Evolutionary conservation across 2,329 filamentous ascomycete species (phyloP), one percentile per base, ranked within the genome.

Genomic region (Dothideomycetes sp.): DNA sequence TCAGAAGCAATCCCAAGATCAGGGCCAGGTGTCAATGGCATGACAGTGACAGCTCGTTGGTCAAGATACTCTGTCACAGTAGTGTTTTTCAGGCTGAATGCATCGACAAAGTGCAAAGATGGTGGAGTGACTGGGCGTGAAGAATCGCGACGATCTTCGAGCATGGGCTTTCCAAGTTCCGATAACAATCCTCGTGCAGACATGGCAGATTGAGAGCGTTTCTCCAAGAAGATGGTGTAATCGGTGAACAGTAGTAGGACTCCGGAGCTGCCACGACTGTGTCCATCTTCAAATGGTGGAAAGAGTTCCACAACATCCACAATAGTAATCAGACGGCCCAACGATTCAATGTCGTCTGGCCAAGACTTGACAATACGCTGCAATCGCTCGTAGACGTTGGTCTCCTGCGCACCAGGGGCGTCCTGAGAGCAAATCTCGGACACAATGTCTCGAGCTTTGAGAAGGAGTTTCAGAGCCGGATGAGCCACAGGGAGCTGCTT

Each of bases 361-460:
- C 86, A 94, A 32, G 73, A 76, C 52, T 84, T 78, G 29, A 93
- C 74, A 59, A 91, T 74, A 49, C 81, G 80, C 47, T 80, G 80
- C 33, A 95, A 66, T 29, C 84, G 78, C 50, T 78, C 82, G 23
- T 82, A 74, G 31, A 85, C 70, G 50, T 84, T 82, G 8, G 80
- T 78, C 50, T 86, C 83, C 53, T 85, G 82, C 3, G 68, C 63
- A 61, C 69, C 53, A 54, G 83, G 57, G 65, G 83, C 72, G 53
- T 95, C 89, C 64, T 95, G 80, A 12, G 89, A 93, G 62, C 91
- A 98, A 30, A 98, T 98, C 40, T 94, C 91, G 15, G 88, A 87
- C 50, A 98, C 87, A 39, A 94, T 84, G 58, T 96, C 91, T 49
- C 89, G 76, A 1, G 91, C 88, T 57, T 86, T 88, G 29, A 95